Percentiles rank a stretch among this genome's conserved stretches.
Conservation (phyloP, 2,329 filamentous ascomycete species). For the Thelonectria olida region DNA sequence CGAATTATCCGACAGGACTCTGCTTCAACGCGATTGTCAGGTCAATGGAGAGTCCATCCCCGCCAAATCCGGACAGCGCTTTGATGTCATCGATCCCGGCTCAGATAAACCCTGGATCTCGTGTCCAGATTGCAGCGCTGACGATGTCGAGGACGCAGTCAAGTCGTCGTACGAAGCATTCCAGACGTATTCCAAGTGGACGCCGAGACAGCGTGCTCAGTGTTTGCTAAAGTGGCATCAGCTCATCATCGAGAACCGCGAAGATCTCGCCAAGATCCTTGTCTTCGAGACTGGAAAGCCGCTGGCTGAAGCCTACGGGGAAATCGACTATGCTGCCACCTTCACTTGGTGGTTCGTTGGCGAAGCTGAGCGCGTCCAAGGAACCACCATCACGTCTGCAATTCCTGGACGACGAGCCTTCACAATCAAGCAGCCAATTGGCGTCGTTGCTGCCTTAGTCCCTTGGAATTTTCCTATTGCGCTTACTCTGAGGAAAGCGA, state of each 20-base stretch:
- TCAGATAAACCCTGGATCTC: conserved; percentile 59
- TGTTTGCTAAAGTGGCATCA: conserved; percentile 48
- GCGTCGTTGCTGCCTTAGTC: conserved; percentile 46
- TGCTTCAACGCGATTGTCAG: conserved; percentile 60
- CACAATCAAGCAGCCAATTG: conserved; percentile 68
- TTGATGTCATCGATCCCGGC: conserved; percentile 63
- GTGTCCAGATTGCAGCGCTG: conserved; percentile 56
- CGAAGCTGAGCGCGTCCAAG: conserved; percentile 57
- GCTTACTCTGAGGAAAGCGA: conserved; percentile 58
- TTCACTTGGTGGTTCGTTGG: conserved; percentile 67
- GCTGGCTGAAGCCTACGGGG: conserved; percentile 60
- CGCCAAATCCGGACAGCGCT: conserved; percentile 57
- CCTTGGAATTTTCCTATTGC: conserved; percentile 69
- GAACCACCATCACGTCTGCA: conserved; percentile 67
- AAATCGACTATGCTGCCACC: conserved; percentile 63
- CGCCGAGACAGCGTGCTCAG: conserved; percentile 45
- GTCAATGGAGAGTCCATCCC: conserved; percentile 58
- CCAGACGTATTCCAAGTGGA: conserved; percentile 48
- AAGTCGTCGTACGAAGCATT: conserved; percentile 48
- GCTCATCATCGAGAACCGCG: conserved; percentile 45
- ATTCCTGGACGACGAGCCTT: conserved; percentile 72
- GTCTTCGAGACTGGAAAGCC: conserved; percentile 66
- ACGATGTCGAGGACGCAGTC: conserved; percentile 50
- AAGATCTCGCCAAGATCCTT: conserved; percentile 51
- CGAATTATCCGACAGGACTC: conserved; percentile 55